Percentiles rank a stretch among this genome's conserved stretches.
Evolutionary conservation across 1,284 basidiomycete species (phyloP).

Genomic region (Ustilago cynodontis): DNA sequence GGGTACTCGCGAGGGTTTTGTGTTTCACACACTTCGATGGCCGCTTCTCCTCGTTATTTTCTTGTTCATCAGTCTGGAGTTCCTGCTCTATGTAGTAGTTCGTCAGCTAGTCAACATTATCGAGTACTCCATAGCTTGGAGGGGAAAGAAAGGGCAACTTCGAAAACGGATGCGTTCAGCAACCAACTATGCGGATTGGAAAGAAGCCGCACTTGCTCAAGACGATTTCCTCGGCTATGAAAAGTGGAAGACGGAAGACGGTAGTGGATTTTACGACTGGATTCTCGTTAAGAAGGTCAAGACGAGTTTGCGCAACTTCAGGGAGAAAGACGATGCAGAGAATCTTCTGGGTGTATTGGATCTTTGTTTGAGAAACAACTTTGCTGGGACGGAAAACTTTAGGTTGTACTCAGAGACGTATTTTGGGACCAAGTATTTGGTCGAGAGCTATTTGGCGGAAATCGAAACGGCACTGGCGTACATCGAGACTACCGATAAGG

Average conservation of each 20-base stretch:
- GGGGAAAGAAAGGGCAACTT: constrained; percentile 83
- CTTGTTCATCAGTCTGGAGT: constrained; percentile 85
- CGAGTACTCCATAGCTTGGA: constrained; percentile 74
- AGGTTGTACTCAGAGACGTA: constrained; percentile 88
- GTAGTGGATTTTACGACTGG: constrained; percentile 68
- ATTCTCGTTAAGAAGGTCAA: constrained; percentile 67
- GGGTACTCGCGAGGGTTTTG: constrained; percentile 62
- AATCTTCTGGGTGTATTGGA: constrained; percentile 88
- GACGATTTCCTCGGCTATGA: constrained; percentile 74
- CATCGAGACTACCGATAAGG: constrained; percentile 67
- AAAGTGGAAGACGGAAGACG: constrained; percentile 64
- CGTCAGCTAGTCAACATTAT: constrained; percentile 80
- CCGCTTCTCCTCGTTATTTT: constrained; percentile 79
- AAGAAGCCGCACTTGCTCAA: constrained; percentile 80
- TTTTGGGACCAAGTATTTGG: constrained; percentile 67
- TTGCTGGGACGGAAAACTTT: constrained; percentile 91
- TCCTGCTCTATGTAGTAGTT: constrained; percentile 83
- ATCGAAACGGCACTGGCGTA: constrained; percentile 55
- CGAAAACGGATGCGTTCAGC: constrained; percentile 82
- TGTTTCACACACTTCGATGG: constrained; percentile 61
- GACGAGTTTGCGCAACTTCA: constrained; percentile 73
- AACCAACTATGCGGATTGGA: constrained; percentile 83
- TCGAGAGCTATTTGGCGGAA: constrained; percentile 63
- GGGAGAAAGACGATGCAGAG: constrained; percentile 80
- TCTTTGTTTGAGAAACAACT: constrained; percentile 91